Conservation (phyloP, 1,284 basidiomycete species). For the Ganoderma meredithae region DNA sequence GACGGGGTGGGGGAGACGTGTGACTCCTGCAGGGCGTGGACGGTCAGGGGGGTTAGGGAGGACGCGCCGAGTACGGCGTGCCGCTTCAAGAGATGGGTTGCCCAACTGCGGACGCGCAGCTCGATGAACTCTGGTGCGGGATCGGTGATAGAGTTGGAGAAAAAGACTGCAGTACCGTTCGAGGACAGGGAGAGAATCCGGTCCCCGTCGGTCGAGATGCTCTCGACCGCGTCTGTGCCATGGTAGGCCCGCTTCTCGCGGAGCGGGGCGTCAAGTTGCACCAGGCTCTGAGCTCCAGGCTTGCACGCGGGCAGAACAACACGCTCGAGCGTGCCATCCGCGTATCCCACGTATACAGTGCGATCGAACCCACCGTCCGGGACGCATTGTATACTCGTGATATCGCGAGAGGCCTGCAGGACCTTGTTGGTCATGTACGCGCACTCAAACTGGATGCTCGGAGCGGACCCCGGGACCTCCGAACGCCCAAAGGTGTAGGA, state of each 20-base stretch:
- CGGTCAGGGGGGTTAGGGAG: constrained; percentile 60
- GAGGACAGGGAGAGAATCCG: constrained; percentile 65
- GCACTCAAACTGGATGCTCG: constrained; percentile 59
- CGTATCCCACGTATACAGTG: constrained; percentile 66
- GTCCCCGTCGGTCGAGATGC: constrained; percentile 54
- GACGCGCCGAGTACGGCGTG: constrained; percentile 71
- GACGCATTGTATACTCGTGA: constrained; percentile 58
- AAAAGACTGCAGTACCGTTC: constrained; percentile 56
- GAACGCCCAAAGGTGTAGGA: constrained; percentile 60
- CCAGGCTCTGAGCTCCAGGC: constrained; percentile 28
- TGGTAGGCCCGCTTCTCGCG: constrained; percentile 43
- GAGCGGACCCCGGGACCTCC: constrained; percentile 41
- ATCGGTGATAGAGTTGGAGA: constrained; percentile 38
- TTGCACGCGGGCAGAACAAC: constrained; percentile 46
- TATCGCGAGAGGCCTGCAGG: constrained; percentile 52
- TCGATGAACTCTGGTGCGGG: constrained; percentile 46
- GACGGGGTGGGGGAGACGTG: constrained; percentile 54
- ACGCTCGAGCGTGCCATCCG: constrained; percentile 64
- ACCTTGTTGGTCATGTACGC: constrained; percentile 49
- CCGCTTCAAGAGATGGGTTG: constrained; percentile 57
- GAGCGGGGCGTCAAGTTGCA: constrained; percentile 30
- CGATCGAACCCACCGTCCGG: constrained; percentile 57
- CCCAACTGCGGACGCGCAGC: constrained; percentile 65
- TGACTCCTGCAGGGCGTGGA: constrained; percentile 60
- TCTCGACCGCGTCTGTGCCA: constrained; percentile 59